phyloP scores from a whole-genome alignment of 495 filamentous ascomycete species.

The Aspergillus egyptiacus region DNA sequence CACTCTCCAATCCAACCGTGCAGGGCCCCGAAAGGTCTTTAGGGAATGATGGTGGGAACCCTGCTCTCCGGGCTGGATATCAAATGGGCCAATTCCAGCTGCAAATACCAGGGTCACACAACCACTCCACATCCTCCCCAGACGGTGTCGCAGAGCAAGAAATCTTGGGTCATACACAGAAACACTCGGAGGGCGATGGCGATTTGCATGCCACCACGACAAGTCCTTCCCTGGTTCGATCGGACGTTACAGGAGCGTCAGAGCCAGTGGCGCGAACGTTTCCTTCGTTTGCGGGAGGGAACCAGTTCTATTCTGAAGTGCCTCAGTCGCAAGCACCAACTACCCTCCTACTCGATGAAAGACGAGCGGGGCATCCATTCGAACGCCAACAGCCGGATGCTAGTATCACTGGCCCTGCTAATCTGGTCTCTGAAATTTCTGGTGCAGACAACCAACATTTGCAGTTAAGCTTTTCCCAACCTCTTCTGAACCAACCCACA shows the following conservation, averaged over 20 bases:
- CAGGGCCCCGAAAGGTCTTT: background rate
- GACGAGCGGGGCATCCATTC: conserved; percentile 6
- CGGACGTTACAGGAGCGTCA: conserved; percentile 5
- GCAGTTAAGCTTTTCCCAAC: conserved; percentile 21
- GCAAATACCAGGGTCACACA: conserved; percentile 10
- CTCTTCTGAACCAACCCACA: conserved; percentile 24
- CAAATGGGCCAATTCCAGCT: conserved; percentile 24
- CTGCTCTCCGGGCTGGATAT: conserved; percentile 9
- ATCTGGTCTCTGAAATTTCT: conserved; percentile 17
- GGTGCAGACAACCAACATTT: conserved; percentile 21
- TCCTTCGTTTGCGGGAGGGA: conserved; percentile 8
- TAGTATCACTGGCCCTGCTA: conserved; percentile 8
- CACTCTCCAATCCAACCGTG: background rate
- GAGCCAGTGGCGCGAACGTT: conserved; percentile 7
- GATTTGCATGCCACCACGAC: background rate
- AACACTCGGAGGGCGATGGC: background rate
- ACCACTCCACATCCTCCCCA: conserved; percentile 9
- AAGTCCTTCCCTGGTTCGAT: conserved; percentile 7
- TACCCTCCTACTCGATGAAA: conserved; percentile 9
- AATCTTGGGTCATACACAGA: background rate
- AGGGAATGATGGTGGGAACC: background rate
- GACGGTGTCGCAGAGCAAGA: background rate
- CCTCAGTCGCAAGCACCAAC: conserved; percentile 2
- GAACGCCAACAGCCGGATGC: conserved; percentile 16
- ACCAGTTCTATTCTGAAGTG: conserved; percentile 15